Evolutionary conservation across 306 rosid species (phyloP).

Genomic region (Coriaria nepalensis): DNA sequence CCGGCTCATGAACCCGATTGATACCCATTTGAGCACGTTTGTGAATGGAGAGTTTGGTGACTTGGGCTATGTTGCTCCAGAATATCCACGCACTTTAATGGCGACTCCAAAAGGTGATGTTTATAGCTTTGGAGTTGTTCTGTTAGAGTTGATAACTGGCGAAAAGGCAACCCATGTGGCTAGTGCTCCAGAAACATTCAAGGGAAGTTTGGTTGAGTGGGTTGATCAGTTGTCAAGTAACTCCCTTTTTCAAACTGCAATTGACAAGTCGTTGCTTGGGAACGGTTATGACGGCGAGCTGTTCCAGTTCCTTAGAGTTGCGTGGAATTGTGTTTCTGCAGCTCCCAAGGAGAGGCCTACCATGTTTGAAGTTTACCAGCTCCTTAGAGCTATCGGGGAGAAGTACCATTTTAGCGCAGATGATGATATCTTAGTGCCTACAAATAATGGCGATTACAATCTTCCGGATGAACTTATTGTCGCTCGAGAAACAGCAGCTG

Average conservation of each 20-base stretch:
- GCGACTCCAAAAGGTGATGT: conserved; percentile 93
- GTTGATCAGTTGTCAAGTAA: conserved; percentile 29
- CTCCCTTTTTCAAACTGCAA: conserved; percentile 41
- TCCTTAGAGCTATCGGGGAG: conserved; percentile 70
- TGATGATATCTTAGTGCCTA: conserved; percentile 48
- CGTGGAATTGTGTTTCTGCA: conserved; percentile 49
- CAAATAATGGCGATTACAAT: conserved; percentile 20
- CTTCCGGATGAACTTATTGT: conserved; percentile 68
- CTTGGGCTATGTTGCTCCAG: conserved; percentile 90
- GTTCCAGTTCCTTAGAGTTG: conserved; percentile 83
- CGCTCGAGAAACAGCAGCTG: conserved; percentile 22
- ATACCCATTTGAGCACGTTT: conserved; percentile 91
- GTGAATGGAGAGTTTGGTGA: conserved; percentile 93
- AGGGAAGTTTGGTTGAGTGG: conserved; percentile 88
- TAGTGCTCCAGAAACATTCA: conserved; percentile 66
- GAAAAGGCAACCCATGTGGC: conserved; percentile 58
- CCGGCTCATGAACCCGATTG: conserved; percentile 86
- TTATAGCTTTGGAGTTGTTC: conserved; percentile 81
- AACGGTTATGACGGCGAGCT: conserved; percentile 62
- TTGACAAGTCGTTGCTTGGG: conserved; percentile 44
- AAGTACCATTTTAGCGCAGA: conserved; percentile 58
- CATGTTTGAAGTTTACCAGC: conserved; percentile 91
- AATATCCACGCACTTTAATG: conserved; percentile 70
- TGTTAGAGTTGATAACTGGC: conserved; percentile 87
- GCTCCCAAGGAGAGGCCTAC: conserved; percentile 80